Evolutionary conservation across 768 basidiomycete genomes (phyloP), one percentile per base, ranked within the genome.

Genomic region (Boletus barrowsii): DNA sequence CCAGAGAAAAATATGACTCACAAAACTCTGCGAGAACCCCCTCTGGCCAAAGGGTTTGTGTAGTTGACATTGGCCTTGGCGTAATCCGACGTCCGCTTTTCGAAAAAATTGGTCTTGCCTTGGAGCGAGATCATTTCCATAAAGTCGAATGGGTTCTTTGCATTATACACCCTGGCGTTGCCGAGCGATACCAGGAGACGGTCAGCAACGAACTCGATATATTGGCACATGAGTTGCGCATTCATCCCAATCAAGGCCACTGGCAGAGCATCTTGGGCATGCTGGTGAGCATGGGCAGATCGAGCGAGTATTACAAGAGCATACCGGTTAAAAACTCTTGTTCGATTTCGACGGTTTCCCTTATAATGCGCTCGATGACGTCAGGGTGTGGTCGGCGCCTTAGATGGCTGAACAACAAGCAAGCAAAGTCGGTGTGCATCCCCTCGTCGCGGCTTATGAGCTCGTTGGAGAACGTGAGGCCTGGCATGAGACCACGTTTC

Each of bases 361-460:
- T 75, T 64, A 98, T 87, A 65, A 96, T 93, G 42, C 65, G 65
- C 50, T 76, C 69, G 48, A 97, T 78, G 22, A 81, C 82, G 33
- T 87, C 77, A 0, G 93, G 90, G 66, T 93, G 89, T 1, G 93
- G 90, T 11, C 88, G 79, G 40, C 85, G 81, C 57, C 78, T 78
- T 30, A 97, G 79, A 68, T 96, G 87, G 50, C 79, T 80, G 72
- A 94, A 91, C 32, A 97, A 76, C 13, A 96, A 73, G 67, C 93
- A 96, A 2, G 93, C 93, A 71, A 97, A 95, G 71, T 96, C 94
- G 66, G 93, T 96, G 73, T 98, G 93, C 96, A 97, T 86, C 45
- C 94, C 95, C 72, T 97, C 95, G 60, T 97, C 95, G 15, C 95
- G 83, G 51, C 88, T 90, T 73, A 98, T 98, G 63, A 97, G 84